Evolutionary conservation across 2,329 filamentous ascomycete species (phyloP).

Genomic region (Pyrenophora teres): DNA sequence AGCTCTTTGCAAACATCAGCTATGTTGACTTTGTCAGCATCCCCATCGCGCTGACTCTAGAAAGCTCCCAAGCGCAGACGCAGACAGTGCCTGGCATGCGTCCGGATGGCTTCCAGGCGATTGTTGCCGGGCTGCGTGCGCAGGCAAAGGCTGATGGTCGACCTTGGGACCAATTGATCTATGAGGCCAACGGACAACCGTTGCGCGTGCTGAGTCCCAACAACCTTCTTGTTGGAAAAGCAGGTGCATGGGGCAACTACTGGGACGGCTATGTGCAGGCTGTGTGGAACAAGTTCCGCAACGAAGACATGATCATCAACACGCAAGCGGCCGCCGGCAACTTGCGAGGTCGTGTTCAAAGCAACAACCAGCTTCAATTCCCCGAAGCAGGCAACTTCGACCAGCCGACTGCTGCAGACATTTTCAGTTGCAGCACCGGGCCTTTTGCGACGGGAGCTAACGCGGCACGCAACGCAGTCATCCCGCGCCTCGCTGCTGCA

Average conservation of each 20-base stretch:
- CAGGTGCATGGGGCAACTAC: constrained; percentile 56
- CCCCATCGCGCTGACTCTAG: constrained; percentile 52
- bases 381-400: constrained; percentile 55
- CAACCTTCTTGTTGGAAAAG: constrained; percentile 53
- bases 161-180: constrained; percentile 65
- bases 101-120: constrained; percentile 59
- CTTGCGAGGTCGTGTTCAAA: constrained; percentile 56
- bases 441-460: constrained; percentile 59
- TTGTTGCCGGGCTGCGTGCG: constrained; percentile 59
- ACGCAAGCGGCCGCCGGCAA: constrained; percentile 66
- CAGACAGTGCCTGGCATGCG: constrained; percentile 62
- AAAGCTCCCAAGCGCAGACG: constrained; percentile 45
- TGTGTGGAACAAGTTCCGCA: constrained; percentile 56
- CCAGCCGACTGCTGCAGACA: constrained; percentile 63
- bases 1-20: constrained; percentile 62
- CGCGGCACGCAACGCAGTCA: constrained; percentile 60
- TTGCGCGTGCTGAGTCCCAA: constrained; percentile 53
- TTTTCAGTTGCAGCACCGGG: constrained; percentile 69
- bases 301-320: constrained; percentile 60
- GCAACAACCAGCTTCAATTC: constrained; percentile 50
- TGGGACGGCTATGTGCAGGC: constrained; percentile 58
- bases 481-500: constrained; percentile 74
- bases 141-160: constrained; percentile 62
- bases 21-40: constrained; percentile 75
- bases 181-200: constrained; percentile 44